Percentiles rank a stretch among this genome's conserved stretches.
These are phyloP conservation scores for Tetrapyrgos nigripes DNA, from an alignment of 1,284 basidiomycete genomes.

Conservation along the genomic window DNA sequence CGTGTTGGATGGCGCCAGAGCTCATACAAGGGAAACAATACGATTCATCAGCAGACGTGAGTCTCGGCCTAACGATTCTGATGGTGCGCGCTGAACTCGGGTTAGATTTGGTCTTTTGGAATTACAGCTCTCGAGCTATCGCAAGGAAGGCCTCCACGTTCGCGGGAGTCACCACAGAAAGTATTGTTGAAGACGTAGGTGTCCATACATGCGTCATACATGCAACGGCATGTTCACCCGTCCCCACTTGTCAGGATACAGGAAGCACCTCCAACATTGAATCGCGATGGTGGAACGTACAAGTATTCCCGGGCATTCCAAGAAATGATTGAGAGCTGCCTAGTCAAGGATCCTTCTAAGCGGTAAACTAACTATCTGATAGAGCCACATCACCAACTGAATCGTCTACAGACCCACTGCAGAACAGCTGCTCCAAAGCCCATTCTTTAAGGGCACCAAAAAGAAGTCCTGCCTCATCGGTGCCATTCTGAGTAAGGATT, in stretches of 20 bases:
- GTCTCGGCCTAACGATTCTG: not conserved
- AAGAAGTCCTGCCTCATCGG: conserved; percentile 77
- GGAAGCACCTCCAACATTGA: conserved; percentile 75
- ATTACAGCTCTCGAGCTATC: conserved; percentile 89
- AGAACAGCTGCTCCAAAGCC: conserved; percentile 76
- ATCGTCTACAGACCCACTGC: conserved; percentile 67
- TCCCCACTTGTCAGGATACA: conserved; percentile 56
- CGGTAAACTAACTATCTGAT: conserved; percentile 47
- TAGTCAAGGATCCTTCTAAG: conserved; percentile 82
- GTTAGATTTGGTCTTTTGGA: conserved; percentile 85
- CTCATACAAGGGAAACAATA: conserved; percentile 86
- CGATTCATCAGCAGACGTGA: conserved; percentile 77
- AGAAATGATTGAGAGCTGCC: conserved; percentile 82
- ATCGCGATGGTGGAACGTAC: conserved; percentile 73
- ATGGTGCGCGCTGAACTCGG: not conserved
- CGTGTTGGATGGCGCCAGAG: conserved; percentile 95
- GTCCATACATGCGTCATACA: not conserved
- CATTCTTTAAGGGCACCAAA: conserved; percentile 82
- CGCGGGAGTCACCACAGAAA: conserved; percentile 74
- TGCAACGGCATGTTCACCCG: conserved; percentile 25
- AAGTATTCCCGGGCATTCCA: conserved; percentile 85
- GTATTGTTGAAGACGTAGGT: conserved; percentile 79
- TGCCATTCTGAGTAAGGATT: conserved; percentile 67
- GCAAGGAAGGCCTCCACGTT: conserved; percentile 83
- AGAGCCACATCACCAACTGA: not conserved